Evolutionary conservation across 2,329 filamentous ascomycete species (phyloP), one percentile per base, ranked within the genome.

Genomic region (Ascochyta fabae): DNA sequence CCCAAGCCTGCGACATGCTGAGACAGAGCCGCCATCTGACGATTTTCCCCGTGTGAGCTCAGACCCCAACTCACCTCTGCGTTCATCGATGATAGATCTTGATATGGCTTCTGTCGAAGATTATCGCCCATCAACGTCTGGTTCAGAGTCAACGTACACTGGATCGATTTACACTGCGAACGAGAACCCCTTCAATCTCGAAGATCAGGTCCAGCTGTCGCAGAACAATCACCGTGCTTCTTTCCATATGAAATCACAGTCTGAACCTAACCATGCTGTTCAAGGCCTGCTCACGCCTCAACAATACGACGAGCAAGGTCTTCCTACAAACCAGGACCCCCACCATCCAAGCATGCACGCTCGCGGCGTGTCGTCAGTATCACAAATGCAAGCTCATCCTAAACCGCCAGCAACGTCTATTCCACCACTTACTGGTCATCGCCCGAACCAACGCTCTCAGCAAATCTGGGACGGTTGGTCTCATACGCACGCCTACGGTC

Each of bases 151-250:
- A 9, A 70, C 75, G 0, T 69, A 73, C 52, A 74, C 61, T 52
- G 74, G 67, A 35, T 70, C 70, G 12, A 65, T 62, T 15, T 66
- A 65, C 42, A 77, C 73, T 19, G 75, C 75, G 35, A 78, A 73
- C 48, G 78, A 78, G 4, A 78, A 81, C 51, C 80, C 80, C 0
- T 82, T 82, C 60, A 80, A 81, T 61, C 74, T 82, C 6, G 80
- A 81, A 59, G 78, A 81, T 47, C 75, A 77, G 49, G 68, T 77
- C 8, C 68, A 75, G 29, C 66, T 76, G 10, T 73, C 73, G 0
- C 61, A 74, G 29, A 73, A 69, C 40, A 76, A 73, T 49, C 72
- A 76, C 42, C 73, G 75, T 27, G 68, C 70, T 22, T 75, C 72
- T 0, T 75, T 72, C 45, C 75, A 77, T 47, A 73, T 69, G 48